A percentile compares a stretch with the other conserved stretches of the same genome.
These are phyloP conservation scores for Ganoderma sp. DNA, from an alignment of 1,284 basidiomycete genomes.

Conservation along the genomic window DNA sequence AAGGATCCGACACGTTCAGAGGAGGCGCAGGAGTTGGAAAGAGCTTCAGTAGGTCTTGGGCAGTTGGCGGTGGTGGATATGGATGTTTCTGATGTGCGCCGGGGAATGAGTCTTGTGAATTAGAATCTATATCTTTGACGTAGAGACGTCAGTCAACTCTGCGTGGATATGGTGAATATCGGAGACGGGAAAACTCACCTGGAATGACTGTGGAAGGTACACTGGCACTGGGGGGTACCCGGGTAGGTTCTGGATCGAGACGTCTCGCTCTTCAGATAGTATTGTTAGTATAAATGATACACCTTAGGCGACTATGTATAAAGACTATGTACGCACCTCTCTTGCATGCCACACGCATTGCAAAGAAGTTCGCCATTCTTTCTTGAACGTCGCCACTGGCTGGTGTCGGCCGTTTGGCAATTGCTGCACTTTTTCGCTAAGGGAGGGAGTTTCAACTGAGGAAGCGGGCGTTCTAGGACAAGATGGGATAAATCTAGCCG, in stretches of 20 bases:
- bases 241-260: neutral
- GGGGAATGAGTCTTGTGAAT: neutral
- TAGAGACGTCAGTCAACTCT: neutral
- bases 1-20: neutral
- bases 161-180: neutral
- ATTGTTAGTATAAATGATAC: neutral
- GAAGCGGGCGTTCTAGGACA: neutral
- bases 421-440: neutral
- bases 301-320: neutral
- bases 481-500: neutral
- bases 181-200: neutral
- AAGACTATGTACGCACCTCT: neutral
- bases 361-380: neutral
- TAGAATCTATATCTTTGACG: neutral
- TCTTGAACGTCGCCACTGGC: neutral
- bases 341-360: neutral
- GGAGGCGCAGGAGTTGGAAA: neutral
- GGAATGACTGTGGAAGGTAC: neutral
- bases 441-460: neutral
- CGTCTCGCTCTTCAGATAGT: neutral
- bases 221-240: neutral
- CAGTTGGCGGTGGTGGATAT: neutral
- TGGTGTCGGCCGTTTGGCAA: neutral
- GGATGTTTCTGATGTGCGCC: neutral
- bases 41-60: neutral